Conservation (phyloP, 2,329 filamentous ascomycete genomes). For the Akanthomyces lecanii region DNA sequence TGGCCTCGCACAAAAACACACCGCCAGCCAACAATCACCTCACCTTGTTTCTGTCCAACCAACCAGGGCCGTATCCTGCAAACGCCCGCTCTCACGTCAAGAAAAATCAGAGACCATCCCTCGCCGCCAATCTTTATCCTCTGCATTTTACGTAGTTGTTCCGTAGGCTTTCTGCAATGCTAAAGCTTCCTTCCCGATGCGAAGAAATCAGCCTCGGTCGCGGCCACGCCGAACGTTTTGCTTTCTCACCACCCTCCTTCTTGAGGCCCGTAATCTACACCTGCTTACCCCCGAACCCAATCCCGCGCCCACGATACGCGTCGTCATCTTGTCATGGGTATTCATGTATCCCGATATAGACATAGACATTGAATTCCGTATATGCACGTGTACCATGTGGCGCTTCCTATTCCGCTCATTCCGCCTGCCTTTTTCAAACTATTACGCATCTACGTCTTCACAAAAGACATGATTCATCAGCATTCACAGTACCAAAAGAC, state of each 20-base stretch:
- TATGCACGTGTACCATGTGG: not conserved
- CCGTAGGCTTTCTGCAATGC: too few species aligned
- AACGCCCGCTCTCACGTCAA: too few species aligned
- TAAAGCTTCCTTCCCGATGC: too few species aligned
- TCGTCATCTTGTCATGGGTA: not conserved
- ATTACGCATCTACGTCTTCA: not conserved
- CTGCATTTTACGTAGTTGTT: too few species aligned
- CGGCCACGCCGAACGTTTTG: not conserved
- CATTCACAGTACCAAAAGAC: not conserved
- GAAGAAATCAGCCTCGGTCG: too few species aligned
- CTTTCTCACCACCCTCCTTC: not conserved
- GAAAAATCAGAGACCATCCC: too few species aligned
- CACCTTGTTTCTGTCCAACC: too few species aligned
- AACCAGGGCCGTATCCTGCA: too few species aligned
- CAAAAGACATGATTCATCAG: not conserved
- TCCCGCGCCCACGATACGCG: constrained; percentile 5
- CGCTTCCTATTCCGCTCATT: not conserved
- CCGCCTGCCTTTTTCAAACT: not conserved
- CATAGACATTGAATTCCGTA: not conserved
- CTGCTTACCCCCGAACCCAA: constrained; percentile 2
- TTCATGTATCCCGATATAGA: not conserved
- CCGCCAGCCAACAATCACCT: too few species aligned
- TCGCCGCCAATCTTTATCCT: too few species aligned
- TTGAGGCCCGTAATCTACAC: not conserved
- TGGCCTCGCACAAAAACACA: too few species aligned